A percentile compares a stretch with the other conserved stretches of the same genome.
Conservation (phyloP, 495 filamentous ascomycete species). For the Halenospora varia region DNA sequence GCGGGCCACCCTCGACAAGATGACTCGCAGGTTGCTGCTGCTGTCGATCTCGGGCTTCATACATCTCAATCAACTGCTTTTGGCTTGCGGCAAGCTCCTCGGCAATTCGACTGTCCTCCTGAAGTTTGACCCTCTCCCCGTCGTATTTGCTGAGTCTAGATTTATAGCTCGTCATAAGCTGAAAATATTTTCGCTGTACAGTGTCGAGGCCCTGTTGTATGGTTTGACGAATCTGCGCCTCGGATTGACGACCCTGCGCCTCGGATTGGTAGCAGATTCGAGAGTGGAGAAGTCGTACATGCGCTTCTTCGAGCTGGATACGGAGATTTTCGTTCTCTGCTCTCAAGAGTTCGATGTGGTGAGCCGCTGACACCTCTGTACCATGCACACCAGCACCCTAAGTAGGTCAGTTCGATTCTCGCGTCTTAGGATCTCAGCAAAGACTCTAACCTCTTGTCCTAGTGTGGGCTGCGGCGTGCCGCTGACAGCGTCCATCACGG, state of each 20-base stretch:
- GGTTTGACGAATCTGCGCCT: not conserved
- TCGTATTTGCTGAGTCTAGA: not conserved
- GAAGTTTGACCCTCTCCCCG: slow-evolving; percentile 1
- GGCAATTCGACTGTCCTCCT: slow-evolving; percentile 1
- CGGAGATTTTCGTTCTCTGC: not conserved
- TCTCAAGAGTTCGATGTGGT: not conserved
- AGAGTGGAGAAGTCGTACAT: slow-evolving; percentile 1
- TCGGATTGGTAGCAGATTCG: slow-evolving; percentile 1
- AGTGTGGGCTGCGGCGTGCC: not conserved
- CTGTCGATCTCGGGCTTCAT: not conserved
- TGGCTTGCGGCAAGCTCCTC: slow-evolving; percentile 1
- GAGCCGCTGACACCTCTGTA: not conserved
- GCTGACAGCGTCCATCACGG: not conserved
- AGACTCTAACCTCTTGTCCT: not conserved
- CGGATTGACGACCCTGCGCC: not conserved
- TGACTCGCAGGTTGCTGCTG: not conserved
- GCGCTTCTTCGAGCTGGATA: not conserved
- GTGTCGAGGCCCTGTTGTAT: not conserved
- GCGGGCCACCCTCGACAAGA: slow-evolving; percentile 1
- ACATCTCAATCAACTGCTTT: slow-evolving; percentile 8
- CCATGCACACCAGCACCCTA: not conserved
- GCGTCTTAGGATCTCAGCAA: not conserved
- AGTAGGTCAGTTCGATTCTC: slow-evolving; percentile 1
- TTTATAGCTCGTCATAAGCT: slow-evolving; percentile 2
- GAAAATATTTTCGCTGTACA: not conserved